phyloP scores from a whole-genome alignment of 106 monocot genomes.

The Allium cepa region DNA sequence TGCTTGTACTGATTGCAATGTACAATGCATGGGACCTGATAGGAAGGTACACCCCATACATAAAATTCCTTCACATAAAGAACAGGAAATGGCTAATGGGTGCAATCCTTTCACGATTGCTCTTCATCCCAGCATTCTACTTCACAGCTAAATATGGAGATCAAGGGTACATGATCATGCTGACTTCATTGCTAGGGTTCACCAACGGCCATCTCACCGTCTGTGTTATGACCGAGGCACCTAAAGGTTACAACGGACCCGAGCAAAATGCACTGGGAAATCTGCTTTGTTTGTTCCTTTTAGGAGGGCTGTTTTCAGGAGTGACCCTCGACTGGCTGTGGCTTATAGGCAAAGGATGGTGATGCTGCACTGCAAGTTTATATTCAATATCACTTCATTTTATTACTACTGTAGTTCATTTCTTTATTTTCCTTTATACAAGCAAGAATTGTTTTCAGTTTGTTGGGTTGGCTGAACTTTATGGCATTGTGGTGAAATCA shows the following conservation, averaged over 20 bases:
- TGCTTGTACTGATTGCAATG: slow-evolving; percentile 51
- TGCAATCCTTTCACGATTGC: slow-evolving; percentile 27
- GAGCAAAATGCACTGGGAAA: too few relatives aligned
- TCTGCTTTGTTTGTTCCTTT: too few relatives aligned
- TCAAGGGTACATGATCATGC: slow-evolving; percentile 59
- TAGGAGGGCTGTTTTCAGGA: too few relatives aligned
- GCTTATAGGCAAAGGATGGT: too few relatives aligned
- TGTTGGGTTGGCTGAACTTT: too few relatives aligned
- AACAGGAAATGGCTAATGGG: slow-evolving; percentile 30
- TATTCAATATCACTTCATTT: too few relatives aligned
- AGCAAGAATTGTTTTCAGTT: too few relatives aligned
- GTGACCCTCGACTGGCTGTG: too few relatives aligned
- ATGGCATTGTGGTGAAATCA: too few relatives aligned
- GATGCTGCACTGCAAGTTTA: too few relatives aligned
- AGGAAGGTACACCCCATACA: slow-evolving; percentile 40
- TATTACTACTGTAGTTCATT: too few relatives aligned
- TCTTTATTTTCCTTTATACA: too few relatives aligned
- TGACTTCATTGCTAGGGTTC: slow-evolving; percentile 46
- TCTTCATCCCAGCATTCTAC: slow-evolving; percentile 67
- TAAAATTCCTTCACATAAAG: slow-evolving; percentile 21
- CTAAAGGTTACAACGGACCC: slow-evolving; percentile 40
- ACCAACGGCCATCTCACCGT: slow-evolving; percentile 59
- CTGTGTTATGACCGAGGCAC: slow-evolving; percentile 43
- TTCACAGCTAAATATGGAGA: slow-evolving; percentile 48
- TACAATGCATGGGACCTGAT: slow-evolving; percentile 53